phyloP scores from a whole-genome alignment of 2,329 filamentous ascomycete genomes.

The Phoma sp. region DNA sequence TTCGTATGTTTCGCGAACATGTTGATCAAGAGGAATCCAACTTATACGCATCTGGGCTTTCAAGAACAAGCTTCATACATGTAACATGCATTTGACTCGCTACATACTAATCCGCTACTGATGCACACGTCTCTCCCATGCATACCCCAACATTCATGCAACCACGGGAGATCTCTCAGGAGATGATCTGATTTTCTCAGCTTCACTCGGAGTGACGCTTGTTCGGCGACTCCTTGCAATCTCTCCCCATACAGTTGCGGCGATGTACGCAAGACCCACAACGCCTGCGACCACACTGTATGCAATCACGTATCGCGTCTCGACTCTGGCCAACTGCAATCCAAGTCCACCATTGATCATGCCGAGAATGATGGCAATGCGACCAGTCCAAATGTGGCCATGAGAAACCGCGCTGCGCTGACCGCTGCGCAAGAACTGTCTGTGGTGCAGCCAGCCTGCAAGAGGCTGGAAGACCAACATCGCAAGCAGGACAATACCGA shows the following conservation, averaged over 20 bases:
- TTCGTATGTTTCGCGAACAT: too few species aligned
- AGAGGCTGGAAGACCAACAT: slow-evolving; percentile 60
- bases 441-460: slow-evolving; percentile 58
- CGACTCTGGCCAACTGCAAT: slow-evolving; percentile 43
- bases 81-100: neutral
- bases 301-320: slow-evolving; percentile 43
- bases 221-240: slow-evolving; percentile 1
- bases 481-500: slow-evolving; percentile 57
- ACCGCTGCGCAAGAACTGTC: slow-evolving; percentile 53
- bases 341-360: slow-evolving; percentile 63
- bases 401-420: slow-evolving; percentile 53
- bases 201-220: slow-evolving; percentile 3
- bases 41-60: too few species aligned
- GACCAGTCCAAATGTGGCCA: slow-evolving; percentile 61
- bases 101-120: too few species aligned
- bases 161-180: neutral
- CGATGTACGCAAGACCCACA: slow-evolving; percentile 39
- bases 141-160: neutral
- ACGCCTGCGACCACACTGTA: slow-evolving; percentile 56
- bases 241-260: slow-evolving; percentile 7
- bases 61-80: too few species aligned
- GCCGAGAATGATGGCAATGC: slow-evolving; percentile 56
- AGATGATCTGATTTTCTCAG: slow-evolving; percentile 8
- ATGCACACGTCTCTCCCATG: too few species aligned
- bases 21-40: too few species aligned